Conservation (phyloP, 495 filamentous ascomycete species). For the Opeltia flavorubescens region DNA sequence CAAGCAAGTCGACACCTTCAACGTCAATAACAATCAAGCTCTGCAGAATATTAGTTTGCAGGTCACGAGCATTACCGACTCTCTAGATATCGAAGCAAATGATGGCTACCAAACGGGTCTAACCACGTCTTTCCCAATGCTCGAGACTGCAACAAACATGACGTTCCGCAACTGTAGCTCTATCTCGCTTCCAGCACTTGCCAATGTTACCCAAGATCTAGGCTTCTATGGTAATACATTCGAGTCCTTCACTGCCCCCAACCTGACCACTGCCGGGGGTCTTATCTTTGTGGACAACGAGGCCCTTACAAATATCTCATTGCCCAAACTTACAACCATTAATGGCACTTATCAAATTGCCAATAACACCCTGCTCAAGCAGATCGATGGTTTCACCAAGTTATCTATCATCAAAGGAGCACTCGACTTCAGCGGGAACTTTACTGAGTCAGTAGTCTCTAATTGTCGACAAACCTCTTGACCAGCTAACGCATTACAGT, state of each 20-base stretch:
- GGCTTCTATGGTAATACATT: conserved; percentile 76
- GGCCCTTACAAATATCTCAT: conserved; percentile 59
- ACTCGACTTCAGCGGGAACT: conserved; percentile 77
- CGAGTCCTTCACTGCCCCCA: conserved; percentile 51
- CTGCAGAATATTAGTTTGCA: conserved; percentile 54
- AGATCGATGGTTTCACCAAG: conserved; percentile 48
- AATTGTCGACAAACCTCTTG: not conserved
- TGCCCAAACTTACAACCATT: conserved; percentile 52
- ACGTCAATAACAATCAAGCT: conserved; percentile 71
- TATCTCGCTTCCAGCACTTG: conserved; percentile 63
- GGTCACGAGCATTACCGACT: conserved; percentile 37
- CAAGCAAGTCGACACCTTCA: conserved; percentile 40
- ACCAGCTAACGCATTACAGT: conserved; percentile 28
- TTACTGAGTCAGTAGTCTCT: conserved; percentile 53
- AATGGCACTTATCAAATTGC: conserved; percentile 68
- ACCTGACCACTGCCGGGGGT: conserved; percentile 65
- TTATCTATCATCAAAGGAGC: conserved; percentile 66
- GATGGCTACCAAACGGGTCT: conserved; percentile 38
- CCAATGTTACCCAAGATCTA: conserved; percentile 60
- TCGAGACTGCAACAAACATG: conserved; percentile 67
- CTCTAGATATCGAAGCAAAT: conserved; percentile 49
- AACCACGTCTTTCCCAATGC: conserved; percentile 53
- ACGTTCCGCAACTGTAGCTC: conserved; percentile 72
- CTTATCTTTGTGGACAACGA: conserved; percentile 70
- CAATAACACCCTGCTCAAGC: conserved; percentile 65